Evolutionary conservation across 768 basidiomycete genomes (phyloP).

Genomic region (Collybiopsis confluens): DNA sequence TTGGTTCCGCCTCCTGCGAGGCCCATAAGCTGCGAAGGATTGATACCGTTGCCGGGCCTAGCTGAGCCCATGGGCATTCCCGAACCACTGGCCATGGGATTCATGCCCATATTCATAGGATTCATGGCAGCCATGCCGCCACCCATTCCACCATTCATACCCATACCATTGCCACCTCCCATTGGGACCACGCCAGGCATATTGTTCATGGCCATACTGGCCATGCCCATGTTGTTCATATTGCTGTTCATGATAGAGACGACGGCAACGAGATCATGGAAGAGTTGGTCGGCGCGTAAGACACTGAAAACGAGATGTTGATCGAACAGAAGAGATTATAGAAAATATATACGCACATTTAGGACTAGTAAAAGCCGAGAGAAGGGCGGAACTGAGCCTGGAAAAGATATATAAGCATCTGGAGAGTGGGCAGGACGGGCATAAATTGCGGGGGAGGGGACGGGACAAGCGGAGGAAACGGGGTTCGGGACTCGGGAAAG

Average conservation of each 20-base stretch:
- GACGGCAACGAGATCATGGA: conserved; percentile 1
- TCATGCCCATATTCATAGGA: conserved; percentile 1
- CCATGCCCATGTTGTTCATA: conserved; percentile 7
- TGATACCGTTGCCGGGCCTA: conserved; percentile 1
- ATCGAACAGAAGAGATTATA: background rate
- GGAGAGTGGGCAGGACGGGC: background rate
- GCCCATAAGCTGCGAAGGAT: conserved; percentile 8
- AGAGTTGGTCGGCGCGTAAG: background rate
- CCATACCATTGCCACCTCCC: conserved; percentile 1
- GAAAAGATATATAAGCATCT: background rate
- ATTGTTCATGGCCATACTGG: conserved; percentile 4
- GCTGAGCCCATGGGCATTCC: conserved; percentile 1
- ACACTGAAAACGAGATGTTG: background rate
- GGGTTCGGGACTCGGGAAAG: conserved; percentile 8
- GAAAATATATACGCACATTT: background rate
- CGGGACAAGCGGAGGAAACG: conserved; percentile 7
- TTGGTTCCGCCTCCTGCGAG: background rate
- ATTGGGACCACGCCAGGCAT: background rate
- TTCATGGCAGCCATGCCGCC: conserved; percentile 4
- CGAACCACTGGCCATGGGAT: background rate
- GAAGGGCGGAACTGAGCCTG: background rate
- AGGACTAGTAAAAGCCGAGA: background rate
- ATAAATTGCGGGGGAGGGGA: background rate
- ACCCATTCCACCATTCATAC: background rate
- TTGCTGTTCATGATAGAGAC: conserved; percentile 5